phyloP scores from a whole-genome alignment of 106 monocot genomes.

The Apostasia ramifera region DNA sequence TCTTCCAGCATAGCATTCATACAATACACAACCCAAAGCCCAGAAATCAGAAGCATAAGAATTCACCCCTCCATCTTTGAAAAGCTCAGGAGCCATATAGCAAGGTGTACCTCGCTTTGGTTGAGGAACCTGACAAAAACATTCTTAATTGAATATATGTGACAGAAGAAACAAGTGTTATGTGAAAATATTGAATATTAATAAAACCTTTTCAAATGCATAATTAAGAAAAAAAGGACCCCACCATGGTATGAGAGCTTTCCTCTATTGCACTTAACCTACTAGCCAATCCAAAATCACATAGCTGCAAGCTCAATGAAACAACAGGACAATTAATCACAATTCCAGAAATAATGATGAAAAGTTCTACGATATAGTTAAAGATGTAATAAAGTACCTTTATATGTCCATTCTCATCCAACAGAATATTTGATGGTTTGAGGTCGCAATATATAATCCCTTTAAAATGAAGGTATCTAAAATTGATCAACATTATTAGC shows the following conservation, averaged over 20 bases:
- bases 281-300: slow-evolving; percentile 92
- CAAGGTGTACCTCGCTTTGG: slow-evolving; percentile 87
- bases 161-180: slow-evolving; percentile 6
- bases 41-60: slow-evolving; percentile 99
- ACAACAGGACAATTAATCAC: not conserved
- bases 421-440: slow-evolving; percentile 95
- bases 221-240: slow-evolving; percentile 9
- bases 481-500: slow-evolving; percentile 1
- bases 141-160: not conserved
- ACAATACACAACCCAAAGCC: slow-evolving; percentile 94
- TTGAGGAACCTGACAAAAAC: slow-evolving; percentile 36
- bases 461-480: slow-evolving; percentile 85
- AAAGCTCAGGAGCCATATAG: slow-evolving; percentile 99
- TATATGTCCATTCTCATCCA: slow-evolving; percentile 85
- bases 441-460: slow-evolving; percentile 90
- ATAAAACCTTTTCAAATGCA: not conserved
- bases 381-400: slow-evolving; percentile 43
- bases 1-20: slow-evolving; percentile 82
- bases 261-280: slow-evolving; percentile 61
- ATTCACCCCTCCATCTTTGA: slow-evolving; percentile 91
- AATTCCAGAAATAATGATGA: not conserved
- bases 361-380: not conserved
- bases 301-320: slow-evolving; percentile 50
- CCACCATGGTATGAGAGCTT: slow-evolving; percentile 48
- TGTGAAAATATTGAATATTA: slow-evolving; percentile 1